Evolutionary conservation across 1,284 basidiomycete genomes (phyloP), one percentile per base, ranked within the genome.

Genomic region (Moesziomyces sp.): DNA sequence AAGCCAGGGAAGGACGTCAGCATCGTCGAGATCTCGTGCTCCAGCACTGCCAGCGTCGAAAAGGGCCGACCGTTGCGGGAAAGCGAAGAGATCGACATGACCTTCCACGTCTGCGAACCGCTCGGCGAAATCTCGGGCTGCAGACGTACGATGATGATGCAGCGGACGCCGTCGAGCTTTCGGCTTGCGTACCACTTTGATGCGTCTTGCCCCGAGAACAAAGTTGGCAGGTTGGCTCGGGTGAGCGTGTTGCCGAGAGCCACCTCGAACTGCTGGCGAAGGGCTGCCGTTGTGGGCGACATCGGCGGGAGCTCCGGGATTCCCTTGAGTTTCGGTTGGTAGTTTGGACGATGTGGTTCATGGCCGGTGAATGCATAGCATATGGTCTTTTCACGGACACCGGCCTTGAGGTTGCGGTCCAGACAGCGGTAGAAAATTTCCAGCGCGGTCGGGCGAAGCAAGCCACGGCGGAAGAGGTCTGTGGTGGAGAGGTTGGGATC

Each of bases 111-210:
- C 3, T 34, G 34, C n/a, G 24, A 7, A 26, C 40, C 44, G 11
- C 47, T 45, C 5, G 18, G 46, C 19, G 14, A 18, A 4, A 19
- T 28, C 11, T 58, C 56, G 10, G 42, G 48, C 28, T 54, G 52
- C 5, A 69, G 51, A 16, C 58, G 66, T 13, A 77, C 58, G 18
- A 77, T 28, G 19, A 76, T 51, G 10, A 80, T 34, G 49, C 78
- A 80, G 3, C 78, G 71, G 3, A 80, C 60, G 10, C 78, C 78
- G 26, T 80, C 78, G 8, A 78, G 64, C 46, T 80, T 80, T 13
- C 76, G 56, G 43, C 71, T 75, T 5, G 74, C 74, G 44, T 63
- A 77, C 78, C 76, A 80, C 30, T 5, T 23, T 5, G 65, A 53
- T 16, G 51, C 54, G 13, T 52, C 46, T 19, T 51, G 28, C 14